Evolutionary conservation across 2,329 filamentous ascomycete genomes (phyloP), one percentile per base, ranked within the genome.

Genomic region (Talaromyces atroroseus): DNA sequence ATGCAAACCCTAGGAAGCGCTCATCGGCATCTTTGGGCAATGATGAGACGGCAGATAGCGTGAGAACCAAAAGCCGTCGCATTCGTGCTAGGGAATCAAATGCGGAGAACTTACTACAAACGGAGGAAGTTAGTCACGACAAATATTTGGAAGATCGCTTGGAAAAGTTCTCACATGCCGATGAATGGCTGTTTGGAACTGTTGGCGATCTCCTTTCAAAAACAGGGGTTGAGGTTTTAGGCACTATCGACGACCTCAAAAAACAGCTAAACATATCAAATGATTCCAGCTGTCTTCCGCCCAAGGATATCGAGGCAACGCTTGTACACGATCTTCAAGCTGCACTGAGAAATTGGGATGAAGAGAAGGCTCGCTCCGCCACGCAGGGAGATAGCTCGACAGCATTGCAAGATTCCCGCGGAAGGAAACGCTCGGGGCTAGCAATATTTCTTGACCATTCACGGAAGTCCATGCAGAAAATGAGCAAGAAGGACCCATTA

Each of bases 1-100:
- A 65, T 49, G 64, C 71, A 4, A 72, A 72, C 11, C 76, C 76
- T 21, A 77, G 83, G 20, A 87, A 87, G 67, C 75, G 84, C 56
- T 85, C 83, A 2, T 82, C 80, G 14, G 80, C 84, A 52, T 81
- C 80, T 20, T 80, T 82, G 49, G 81, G 80, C 10, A 74, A 84
- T 26, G 77, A 82, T 2, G 84, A 86, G 52, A 76, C 75, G 12
- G 72, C 73, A 12, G 83, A 86, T 59, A 80, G 80, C 50, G 77
- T 78, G 20, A 77, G 83, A 49, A 72, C 74, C 12, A 82, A 83
- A 63, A 85, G 83, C 66, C 83, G 83, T 63, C 78, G 84, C 36
- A 79, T 83, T 18, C 79, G 82, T 52, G 81, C 82, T 29, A 77
- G 84, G 59, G 83, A 85, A 60, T 81, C 80, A 8, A 74, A 79